Base-by-base conservation (phyloP, 1,139 yeast species). In the Saccharomyces hybrid region DNA sequence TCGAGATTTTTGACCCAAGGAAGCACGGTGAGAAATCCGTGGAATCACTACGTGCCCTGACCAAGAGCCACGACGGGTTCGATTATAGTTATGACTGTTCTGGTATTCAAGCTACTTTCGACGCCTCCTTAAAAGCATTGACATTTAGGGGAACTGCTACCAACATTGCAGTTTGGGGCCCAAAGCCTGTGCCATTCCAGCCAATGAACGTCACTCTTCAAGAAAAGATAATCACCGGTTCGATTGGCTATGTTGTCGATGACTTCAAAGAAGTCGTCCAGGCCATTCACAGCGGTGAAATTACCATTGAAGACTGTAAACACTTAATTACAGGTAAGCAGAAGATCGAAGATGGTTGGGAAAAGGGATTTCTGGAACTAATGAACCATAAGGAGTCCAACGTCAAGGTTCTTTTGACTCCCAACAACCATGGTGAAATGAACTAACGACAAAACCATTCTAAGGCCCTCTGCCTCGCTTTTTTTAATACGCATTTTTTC, bases 81-180 rank as follows among this genome's bases (percentile, higher is more conserved):
- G 74, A 75, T 62, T 74, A 71, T 57, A 68, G 78, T 12, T 79
- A 73, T 64, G 83, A 79, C 61, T 78, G 82, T 60, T 77, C 81
- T 9, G 83, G 83, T 16, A 69, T 77, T 4, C 73, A 73, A 46
- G 73, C 71, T 0, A 78, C 83, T 26, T 75, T 77, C 58, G 69
- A 72, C 34, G 69, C 78, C 1, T 74, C 78, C 21, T 60, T 78
- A 8, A 68, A 70, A 44, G 71, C 77, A 9, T 66, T 78, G 14
- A 63, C 73, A 16, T 73, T 76, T 14, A 73, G 76, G 57, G 83
- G 83, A 47, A 71, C 74, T 3, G 75, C 78, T n/a, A 77, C 79
- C 6, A 78, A 79, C 61, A 74, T 79, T 47, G 83, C 83, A 2
- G 76, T 79, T 50, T 79, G 83, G 82, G 73, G 75, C 32, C 65